Evolutionary conservation across 768 basidiomycete species (phyloP).

Genomic region (Mrakia frigida): DNA sequence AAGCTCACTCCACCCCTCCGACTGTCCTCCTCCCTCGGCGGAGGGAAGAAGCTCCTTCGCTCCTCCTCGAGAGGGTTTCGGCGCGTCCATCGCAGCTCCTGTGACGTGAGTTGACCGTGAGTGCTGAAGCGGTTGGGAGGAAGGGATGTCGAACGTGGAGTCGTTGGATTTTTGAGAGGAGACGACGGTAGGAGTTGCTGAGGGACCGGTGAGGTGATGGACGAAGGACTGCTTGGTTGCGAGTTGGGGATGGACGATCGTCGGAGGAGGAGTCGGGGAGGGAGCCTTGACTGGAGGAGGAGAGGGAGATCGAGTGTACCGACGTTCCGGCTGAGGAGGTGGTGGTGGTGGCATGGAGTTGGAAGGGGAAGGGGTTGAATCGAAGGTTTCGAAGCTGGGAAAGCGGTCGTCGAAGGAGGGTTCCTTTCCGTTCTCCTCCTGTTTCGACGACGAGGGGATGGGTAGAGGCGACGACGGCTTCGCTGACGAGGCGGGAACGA

Average conservation of each 20-base stretch:
- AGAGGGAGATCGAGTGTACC: background rate
- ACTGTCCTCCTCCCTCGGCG: no score
- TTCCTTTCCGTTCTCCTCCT: background rate
- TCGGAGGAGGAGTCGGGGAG: background rate
- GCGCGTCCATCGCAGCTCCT: constrained; percentile 6
- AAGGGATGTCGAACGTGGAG: background rate
- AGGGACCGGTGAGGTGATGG: constrained; percentile 25
- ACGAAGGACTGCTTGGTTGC: constrained; percentile 14
- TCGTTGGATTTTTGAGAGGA: background rate
- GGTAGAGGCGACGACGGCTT: background rate
- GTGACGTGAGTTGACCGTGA: constrained; percentile 25
- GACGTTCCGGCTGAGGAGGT: background rate
- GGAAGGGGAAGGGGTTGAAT: background rate
- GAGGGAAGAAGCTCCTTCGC: background rate
- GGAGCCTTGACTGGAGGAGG: background rate
- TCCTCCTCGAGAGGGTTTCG: background rate
- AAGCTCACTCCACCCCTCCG: background rate
- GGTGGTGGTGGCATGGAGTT: background rate
- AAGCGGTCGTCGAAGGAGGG: constrained; percentile 31
- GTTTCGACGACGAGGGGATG: background rate
- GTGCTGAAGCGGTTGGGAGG: background rate
- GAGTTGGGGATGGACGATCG: background rate
- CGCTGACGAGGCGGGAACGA: constrained; percentile 1
- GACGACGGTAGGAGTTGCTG: background rate
- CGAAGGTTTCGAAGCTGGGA: constrained; percentile 24